phyloP scores from a whole-genome alignment of 495 filamentous ascomycete species.

The Xylaria nigripes region DNA sequence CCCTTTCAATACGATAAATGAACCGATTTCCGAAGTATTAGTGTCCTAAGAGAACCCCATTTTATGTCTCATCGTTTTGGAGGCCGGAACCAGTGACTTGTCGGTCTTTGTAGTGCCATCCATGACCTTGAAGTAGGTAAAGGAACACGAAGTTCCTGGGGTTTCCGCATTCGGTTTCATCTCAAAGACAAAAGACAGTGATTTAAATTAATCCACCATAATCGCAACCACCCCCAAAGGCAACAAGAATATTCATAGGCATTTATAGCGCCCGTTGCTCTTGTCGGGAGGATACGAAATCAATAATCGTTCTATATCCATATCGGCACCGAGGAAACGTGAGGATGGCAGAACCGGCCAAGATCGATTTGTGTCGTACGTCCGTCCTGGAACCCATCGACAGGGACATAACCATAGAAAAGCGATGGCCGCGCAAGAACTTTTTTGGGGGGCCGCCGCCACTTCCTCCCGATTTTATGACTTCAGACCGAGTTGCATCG shows the following conservation, averaged over 20 bases:
- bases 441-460: neutral
- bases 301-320: neutral
- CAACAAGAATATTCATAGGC: neutral
- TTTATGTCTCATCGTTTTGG: no score
- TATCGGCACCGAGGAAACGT: neutral
- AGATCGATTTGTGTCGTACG: neutral
- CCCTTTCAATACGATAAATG: neutral
- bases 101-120: neutral
- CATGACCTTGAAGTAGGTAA: no score
- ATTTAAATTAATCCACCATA: neutral
- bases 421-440: slow-evolving; percentile 1
- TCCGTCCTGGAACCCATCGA: neutral
- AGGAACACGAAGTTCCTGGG: neutral
- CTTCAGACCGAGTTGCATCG: neutral
- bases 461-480: neutral
- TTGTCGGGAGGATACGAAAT: neutral
- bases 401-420: neutral
- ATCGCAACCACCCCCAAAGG: neutral
- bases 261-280: neutral
- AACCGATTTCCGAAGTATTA: no score
- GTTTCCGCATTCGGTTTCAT: neutral
- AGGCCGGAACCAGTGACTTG: no score
- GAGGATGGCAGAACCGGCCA: neutral
- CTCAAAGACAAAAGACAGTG: neutral
- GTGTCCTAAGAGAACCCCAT: no score